phyloP scores from a whole-genome alignment of 177 flowering plant genomes.

The Telopea speciosissima region DNA sequence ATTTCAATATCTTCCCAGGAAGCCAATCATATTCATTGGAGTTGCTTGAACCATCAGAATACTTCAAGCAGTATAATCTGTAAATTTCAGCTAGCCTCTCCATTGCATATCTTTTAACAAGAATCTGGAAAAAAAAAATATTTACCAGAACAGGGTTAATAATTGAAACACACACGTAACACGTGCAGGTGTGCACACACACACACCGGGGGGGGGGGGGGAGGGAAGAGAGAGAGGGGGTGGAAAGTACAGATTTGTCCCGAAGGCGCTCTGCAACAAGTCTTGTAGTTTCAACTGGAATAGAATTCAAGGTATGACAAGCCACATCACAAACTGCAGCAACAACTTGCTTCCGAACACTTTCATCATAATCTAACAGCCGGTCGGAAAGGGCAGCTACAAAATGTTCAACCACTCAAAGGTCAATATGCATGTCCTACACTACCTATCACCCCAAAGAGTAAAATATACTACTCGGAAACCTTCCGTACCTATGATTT shows the following conservation, averaged over 20 bases:
- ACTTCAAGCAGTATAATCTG: conserved; percentile 40
- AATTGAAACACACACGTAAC: not conserved
- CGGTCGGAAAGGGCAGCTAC: conserved; percentile 86
- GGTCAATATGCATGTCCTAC: conserved; percentile 8
- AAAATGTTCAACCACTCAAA: conserved; percentile 15
- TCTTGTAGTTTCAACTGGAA: conserved; percentile 61
- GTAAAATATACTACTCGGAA: conserved; percentile 1
- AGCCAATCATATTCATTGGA: conserved; percentile 71
- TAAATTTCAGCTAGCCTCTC: conserved; percentile 87
- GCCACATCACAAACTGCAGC: conserved; percentile 76
- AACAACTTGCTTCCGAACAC: conserved; percentile 87
- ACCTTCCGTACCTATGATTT: conserved; percentile 56
- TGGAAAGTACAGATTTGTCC: conserved; percentile 75
- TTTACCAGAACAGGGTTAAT: not conserved
- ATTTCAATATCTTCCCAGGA: conserved; percentile 87
- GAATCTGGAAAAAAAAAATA: conserved; percentile 37
- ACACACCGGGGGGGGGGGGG: too few species aligned
- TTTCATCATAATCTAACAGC: conserved; percentile 90
- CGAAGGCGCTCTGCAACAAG: conserved; percentile 91
- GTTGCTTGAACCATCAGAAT: conserved; percentile 33
- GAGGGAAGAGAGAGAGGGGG: not conserved
- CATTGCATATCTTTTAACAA: conserved; percentile 82
- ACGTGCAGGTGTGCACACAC: too few species aligned
- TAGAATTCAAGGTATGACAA: conserved; percentile 39
- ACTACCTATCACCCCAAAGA: not conserved